phyloP scores from a whole-genome alignment of 1,284 basidiomycete genomes.

The Sporisorium sorghi region DNA sequence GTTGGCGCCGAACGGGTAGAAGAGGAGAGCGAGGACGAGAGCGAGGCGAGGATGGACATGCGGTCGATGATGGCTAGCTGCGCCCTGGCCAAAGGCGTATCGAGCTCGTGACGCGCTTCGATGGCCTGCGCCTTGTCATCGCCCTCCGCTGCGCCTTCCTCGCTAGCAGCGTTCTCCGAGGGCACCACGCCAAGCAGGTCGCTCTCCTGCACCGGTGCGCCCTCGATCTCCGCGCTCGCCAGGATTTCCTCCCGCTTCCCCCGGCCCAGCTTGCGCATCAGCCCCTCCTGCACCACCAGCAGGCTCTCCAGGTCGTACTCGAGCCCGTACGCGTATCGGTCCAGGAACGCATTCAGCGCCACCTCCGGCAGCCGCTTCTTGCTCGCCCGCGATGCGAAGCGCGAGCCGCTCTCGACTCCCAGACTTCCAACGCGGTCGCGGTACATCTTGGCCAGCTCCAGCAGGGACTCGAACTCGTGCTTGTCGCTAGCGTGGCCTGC shows the following conservation, averaged over 20 bases:
- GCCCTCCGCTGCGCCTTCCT: slow-evolving; percentile 7
- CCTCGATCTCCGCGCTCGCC: slow-evolving; percentile 18
- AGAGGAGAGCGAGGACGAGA: slow-evolving; percentile 11
- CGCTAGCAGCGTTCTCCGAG: background rate
- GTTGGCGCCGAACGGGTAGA: background rate
- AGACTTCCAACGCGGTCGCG: slow-evolving; percentile 36
- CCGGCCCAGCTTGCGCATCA: slow-evolving; percentile 20
- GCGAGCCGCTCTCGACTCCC: slow-evolving; percentile 12
- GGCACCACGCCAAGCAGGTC: slow-evolving; percentile 26
- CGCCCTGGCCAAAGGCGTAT: slow-evolving; percentile 37
- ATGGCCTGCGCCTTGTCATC: slow-evolving; percentile 34
- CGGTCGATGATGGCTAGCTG: slow-evolving; percentile 38
- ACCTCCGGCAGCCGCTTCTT: slow-evolving; percentile 27
- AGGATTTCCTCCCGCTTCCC: slow-evolving; percentile 21
- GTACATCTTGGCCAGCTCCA: slow-evolving; percentile 36
- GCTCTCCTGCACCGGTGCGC: slow-evolving; percentile 21
- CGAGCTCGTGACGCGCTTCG: slow-evolving; percentile 21
- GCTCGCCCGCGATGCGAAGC: slow-evolving; percentile 12
- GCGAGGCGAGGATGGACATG: slow-evolving; percentile 26
- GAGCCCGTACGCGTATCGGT: slow-evolving; percentile 36
- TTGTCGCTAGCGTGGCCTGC: slow-evolving; percentile 9
- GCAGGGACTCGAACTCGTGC: slow-evolving; percentile 17
- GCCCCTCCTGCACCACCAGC: slow-evolving; percentile 17
- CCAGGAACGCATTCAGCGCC: slow-evolving; percentile 38
- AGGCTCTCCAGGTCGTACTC: slow-evolving; percentile 30